phyloP scores from a whole-genome alignment of 2,329 filamentous ascomycete species.

The Penicillium hordei region DNA sequence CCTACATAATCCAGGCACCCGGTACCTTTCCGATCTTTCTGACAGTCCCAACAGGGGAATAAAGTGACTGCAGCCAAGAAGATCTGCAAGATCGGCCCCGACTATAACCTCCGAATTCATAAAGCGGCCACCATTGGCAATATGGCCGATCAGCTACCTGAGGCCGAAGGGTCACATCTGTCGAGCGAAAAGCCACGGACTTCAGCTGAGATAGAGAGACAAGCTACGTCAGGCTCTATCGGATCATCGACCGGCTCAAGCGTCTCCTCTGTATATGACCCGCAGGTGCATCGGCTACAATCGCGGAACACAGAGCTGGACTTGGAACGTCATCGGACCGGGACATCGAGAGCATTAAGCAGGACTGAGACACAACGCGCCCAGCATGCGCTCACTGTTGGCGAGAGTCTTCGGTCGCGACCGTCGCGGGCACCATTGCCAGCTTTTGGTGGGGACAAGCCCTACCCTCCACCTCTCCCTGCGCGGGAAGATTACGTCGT shows the following conservation, averaged over 20 bases:
- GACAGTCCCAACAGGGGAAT: neutral
- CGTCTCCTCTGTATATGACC: slow-evolving; percentile 30
- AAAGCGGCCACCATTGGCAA: slow-evolving; percentile 7
- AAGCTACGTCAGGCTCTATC: slow-evolving; percentile 11
- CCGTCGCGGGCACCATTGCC: slow-evolving; percentile 26
- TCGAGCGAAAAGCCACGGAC: slow-evolving; percentile 3
- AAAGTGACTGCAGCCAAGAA: slow-evolving; percentile 2
- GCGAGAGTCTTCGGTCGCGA: slow-evolving; percentile 31
- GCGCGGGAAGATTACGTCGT: slow-evolving; percentile 56
- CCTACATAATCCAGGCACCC: neutral
- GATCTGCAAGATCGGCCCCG: slow-evolving; percentile 4
- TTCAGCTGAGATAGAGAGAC: slow-evolving; percentile 17
- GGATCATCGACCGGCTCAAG: slow-evolving; percentile 25
- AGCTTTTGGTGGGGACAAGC: slow-evolving; percentile 44
- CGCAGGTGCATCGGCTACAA: slow-evolving; percentile 28
- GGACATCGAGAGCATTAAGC: slow-evolving; percentile 27
- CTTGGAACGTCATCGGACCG: slow-evolving; percentile 30
- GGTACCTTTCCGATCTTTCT: neutral
- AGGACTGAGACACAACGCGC: slow-evolving; percentile 35
- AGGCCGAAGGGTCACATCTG: neutral
- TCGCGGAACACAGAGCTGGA: slow-evolving; percentile 35
- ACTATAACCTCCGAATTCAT: neutral
- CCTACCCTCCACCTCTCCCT: slow-evolving; percentile 53
- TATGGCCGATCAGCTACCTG: slow-evolving; percentile 1
- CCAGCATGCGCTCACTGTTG: slow-evolving; percentile 41